Conservation (phyloP, 805 yeast species). For the Metschnikowia amazonensis region DNA sequence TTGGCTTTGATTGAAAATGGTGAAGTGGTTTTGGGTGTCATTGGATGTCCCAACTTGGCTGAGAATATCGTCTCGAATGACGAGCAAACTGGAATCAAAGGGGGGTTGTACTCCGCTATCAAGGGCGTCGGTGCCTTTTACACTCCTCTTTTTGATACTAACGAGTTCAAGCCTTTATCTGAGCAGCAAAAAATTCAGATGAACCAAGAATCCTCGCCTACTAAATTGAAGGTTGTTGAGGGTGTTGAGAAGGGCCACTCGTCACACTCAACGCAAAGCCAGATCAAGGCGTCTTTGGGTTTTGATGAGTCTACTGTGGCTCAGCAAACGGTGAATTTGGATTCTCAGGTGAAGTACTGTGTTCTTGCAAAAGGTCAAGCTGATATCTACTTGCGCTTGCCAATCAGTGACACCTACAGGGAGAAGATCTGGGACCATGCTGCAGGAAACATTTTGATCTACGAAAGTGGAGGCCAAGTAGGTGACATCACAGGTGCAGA, state of each 20-base stretch:
- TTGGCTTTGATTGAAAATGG: slow-evolving; percentile 86
- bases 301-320: slow-evolving; percentile 48
- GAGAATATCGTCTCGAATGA: slow-evolving; percentile 40
- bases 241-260: slow-evolving; percentile 96
- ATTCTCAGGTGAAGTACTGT: slow-evolving; percentile 96
- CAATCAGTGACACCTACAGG: slow-evolving; percentile 67
- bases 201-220: slow-evolving; percentile 44
- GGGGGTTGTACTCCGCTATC: slow-evolving; percentile 75
- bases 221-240: slow-evolving; percentile 69
- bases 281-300: slow-evolving; percentile 60
- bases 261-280: slow-evolving; percentile 78
- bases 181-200: slow-evolving; percentile 45
- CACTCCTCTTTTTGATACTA: slow-evolving; percentile 34
- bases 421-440: slow-evolving; percentile 99
- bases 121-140: slow-evolving; percentile 65
- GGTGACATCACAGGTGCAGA: slow-evolving; percentile 75
- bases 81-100: slow-evolving; percentile 39
- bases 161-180: slow-evolving; percentile 32
- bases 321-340: slow-evolving; percentile 69
- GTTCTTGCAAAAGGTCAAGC: slow-evolving; percentile 87
- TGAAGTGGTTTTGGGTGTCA: slow-evolving; percentile 79
- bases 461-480: slow-evolving; percentile 89
- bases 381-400: slow-evolving; percentile 86
- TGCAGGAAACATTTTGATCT: slow-evolving; percentile 82
- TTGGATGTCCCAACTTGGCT: slow-evolving; percentile 93